Conservation (phyloP, 2,329 filamentous ascomycete genomes). For the Aspergillus cejpii region DNA sequence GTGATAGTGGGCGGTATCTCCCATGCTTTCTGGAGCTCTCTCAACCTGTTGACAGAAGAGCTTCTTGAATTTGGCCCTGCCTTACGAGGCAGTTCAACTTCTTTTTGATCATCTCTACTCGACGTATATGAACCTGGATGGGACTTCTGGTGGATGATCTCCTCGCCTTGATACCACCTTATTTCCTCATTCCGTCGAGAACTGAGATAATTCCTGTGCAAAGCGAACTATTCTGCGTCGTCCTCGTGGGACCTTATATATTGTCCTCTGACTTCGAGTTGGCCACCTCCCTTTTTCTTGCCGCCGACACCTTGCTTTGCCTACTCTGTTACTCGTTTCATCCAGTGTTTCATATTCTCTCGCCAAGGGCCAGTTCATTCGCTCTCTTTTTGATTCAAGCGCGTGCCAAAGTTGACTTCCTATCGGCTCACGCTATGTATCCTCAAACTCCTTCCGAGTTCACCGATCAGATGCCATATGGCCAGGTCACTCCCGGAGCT, state of each 20-base stretch:
- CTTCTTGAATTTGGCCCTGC: constrained; percentile 26
- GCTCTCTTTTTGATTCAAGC: constrained; percentile 1
- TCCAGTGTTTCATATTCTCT: constrained; percentile 23
- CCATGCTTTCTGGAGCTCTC: constrained; percentile 21
- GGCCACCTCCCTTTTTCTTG: not conserved
- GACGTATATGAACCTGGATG: constrained; percentile 23
- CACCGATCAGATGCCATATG: constrained; percentile 25
- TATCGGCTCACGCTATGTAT: constrained; percentile 25
- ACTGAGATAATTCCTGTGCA: not conserved
- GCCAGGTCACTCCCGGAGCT: constrained; percentile 17
- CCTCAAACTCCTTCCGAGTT: constrained; percentile 16
- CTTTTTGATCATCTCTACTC: constrained; percentile 21
- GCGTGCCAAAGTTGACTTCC: constrained; percentile 6
- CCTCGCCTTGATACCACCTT: not conserved
- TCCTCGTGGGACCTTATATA: not conserved
- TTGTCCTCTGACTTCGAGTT: not conserved
- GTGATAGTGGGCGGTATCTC: constrained; percentile 26
- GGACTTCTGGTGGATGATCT: constrained; percentile 16
- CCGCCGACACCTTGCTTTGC: not conserved
- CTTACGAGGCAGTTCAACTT: constrained; percentile 30
- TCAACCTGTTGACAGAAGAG: constrained; percentile 30
- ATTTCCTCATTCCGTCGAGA: not conserved
- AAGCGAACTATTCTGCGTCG: not conserved
- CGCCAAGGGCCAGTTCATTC: constrained; percentile 9
- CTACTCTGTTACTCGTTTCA: constrained; percentile 11